Evolutionary conservation across 2,329 filamentous ascomycete species (phyloP).

Genomic region (Paecilomyces niveus): DNA sequence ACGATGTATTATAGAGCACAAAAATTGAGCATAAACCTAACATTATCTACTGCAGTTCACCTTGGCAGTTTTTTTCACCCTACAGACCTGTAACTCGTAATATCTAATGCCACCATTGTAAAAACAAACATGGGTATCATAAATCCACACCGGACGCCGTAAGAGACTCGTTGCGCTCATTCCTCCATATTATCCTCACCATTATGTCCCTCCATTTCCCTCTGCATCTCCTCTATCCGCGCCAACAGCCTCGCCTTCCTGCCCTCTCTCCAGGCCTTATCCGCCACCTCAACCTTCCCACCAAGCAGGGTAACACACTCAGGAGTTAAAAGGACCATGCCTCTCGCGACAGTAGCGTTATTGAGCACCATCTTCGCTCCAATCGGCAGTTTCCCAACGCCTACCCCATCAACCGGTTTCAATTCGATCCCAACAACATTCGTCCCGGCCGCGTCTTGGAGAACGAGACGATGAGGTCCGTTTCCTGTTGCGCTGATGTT

Average conservation of each 20-base stretch:
- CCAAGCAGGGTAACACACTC: slow-evolving; percentile 65
- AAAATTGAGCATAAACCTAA: neutral
- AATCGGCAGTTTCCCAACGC: slow-evolving; percentile 55
- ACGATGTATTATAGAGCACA: slow-evolving; percentile 3
- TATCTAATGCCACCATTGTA: neutral
- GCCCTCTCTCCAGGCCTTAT: slow-evolving; percentile 67
- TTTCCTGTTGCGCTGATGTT: slow-evolving; percentile 13
- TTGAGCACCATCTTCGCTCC: slow-evolving; percentile 75
- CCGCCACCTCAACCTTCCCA: slow-evolving; percentile 75
- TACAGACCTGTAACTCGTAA: neutral
- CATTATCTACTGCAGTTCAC: neutral
- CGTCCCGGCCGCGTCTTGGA: slow-evolving; percentile 71
- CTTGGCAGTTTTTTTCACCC: neutral
- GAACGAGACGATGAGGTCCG: slow-evolving; percentile 68
- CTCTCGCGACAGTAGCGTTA: slow-evolving; percentile 60
- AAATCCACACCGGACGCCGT: neutral
- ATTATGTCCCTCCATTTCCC: slow-evolving; percentile 18
- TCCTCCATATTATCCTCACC: slow-evolving; percentile 19
- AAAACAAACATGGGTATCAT: slow-evolving; percentile 2
- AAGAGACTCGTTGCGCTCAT: neutral
- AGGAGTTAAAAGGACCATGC: slow-evolving; percentile 70
- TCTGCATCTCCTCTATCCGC: slow-evolving; percentile 39
- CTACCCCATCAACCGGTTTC: slow-evolving; percentile 56
- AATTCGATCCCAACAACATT: slow-evolving; percentile 69
- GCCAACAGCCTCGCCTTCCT: slow-evolving; percentile 63